Percentiles rank a stretch among this genome's conserved stretches.
These are phyloP conservation scores for Podaxis mareebaensis DNA, from an alignment of 768 basidiomycete species.

Conservation along the genomic window DNA sequence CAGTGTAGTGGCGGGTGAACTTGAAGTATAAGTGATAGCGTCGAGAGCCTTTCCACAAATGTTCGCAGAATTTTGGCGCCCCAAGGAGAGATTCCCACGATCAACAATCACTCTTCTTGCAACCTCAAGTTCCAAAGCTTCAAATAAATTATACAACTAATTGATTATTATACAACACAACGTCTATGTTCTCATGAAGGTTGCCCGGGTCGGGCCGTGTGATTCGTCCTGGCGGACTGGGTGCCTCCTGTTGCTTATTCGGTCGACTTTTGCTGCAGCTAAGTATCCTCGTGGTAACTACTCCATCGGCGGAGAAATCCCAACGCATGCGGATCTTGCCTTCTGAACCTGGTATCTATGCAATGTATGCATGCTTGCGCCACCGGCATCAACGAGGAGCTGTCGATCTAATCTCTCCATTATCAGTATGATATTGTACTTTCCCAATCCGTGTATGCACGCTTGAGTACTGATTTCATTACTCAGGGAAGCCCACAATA, in stretches of 20 bases:
- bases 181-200: too few relatives aligned
- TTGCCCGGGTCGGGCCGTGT: too few relatives aligned
- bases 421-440: background rate
- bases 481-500: background rate
- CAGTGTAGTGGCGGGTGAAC: background rate
- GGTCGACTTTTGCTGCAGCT: too few relatives aligned
- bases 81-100: slow-evolving; percentile 5
- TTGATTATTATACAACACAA: too few relatives aligned
- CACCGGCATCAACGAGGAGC: background rate
- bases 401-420: background rate
- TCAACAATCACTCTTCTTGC: background rate
- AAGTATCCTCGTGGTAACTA: too few relatives aligned
- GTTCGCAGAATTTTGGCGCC: slow-evolving; percentile 9
- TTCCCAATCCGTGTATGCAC: background rate
- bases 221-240: too few relatives aligned
- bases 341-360: too few relatives aligned
- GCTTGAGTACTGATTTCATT: background rate
- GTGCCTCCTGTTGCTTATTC: too few relatives aligned
- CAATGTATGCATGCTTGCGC: background rate
- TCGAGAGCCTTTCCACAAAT: background rate
- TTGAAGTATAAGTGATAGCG: background rate
- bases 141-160: too few relatives aligned
- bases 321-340: background rate
- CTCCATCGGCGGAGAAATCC: background rate
- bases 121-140: too few relatives aligned